phyloP scores from a whole-genome alignment of 805 yeast species.

The Suhomyces pyralidae region DNA sequence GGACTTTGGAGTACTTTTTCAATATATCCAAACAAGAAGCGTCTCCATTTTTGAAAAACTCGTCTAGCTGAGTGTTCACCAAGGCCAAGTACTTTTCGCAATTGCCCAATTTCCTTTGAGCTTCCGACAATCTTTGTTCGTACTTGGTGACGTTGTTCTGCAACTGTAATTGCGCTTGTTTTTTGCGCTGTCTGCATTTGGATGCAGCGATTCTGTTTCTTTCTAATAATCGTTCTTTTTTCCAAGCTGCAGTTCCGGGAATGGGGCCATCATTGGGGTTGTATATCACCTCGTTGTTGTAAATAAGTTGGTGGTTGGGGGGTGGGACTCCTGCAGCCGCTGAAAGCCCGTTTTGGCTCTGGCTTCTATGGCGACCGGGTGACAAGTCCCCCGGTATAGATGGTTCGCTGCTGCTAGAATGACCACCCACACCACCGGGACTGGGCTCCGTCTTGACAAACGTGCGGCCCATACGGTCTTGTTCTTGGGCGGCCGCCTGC shows the following conservation, averaged over 20 bases:
- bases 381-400: neutral
- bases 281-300: slow-evolving; percentile 54
- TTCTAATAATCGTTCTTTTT: slow-evolving; percentile 57
- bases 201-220: slow-evolving; percentile 67
- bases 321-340: slow-evolving; percentile 42
- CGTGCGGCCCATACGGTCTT: neutral
- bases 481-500: neutral
- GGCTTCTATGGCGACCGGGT: neutral
- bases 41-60: slow-evolving; percentile 9
- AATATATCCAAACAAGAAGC: slow-evolving; percentile 5
- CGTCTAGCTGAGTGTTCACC: slow-evolving; percentile 8
- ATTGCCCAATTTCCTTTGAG: slow-evolving; percentile 17
- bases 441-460: neutral
- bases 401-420: neutral
- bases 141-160: slow-evolving; percentile 56
- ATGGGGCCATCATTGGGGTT: slow-evolving; percentile 54
- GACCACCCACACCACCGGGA: neutral
- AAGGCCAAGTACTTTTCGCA: slow-evolving; percentile 15
- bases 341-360: neutral
- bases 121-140: slow-evolving; percentile 40
- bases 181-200: slow-evolving; percentile 65
- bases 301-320: slow-evolving; percentile 50
- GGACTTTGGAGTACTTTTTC: slow-evolving; percentile 3
- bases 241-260: slow-evolving; percentile 69
- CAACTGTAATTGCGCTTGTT: slow-evolving; percentile 64